Conservation (phyloP, 768 basidiomycete genomes). For the Phanerodontia chrysosporium region DNA sequence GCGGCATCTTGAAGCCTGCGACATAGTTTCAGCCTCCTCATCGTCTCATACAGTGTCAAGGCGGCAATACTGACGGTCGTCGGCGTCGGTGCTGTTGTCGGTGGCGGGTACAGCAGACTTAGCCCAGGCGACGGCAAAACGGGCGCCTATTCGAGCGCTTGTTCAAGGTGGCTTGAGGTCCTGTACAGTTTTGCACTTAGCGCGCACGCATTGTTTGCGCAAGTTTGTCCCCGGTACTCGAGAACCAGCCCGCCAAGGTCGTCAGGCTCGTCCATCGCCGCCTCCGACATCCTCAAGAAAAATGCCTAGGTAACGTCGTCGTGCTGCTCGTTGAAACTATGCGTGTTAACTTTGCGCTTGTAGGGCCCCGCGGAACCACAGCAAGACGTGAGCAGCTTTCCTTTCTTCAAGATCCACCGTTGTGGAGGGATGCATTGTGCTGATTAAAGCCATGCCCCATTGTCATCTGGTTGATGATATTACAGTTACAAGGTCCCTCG, state of each 20-base stretch:
- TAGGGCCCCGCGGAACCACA: slow-evolving; percentile 90
- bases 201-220: slow-evolving; percentile 33
- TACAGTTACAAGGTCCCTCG: slow-evolving; percentile 97
- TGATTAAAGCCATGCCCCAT: slow-evolving; percentile 66
- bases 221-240: slow-evolving; percentile 28
- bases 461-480: slow-evolving; percentile 37
- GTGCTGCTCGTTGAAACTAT: slow-evolving; percentile 6
- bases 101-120: slow-evolving; percentile 34
- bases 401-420: slow-evolving; percentile 61
- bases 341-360: slow-evolving; percentile 31
- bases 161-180: slow-evolving; percentile 30
- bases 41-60: slow-evolving; percentile 15
- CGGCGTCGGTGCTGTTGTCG: slow-evolving; percentile 45
- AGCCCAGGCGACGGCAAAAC: slow-evolving; percentile 23
- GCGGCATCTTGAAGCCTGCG: slow-evolving; percentile 85
- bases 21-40: slow-evolving; percentile 8
- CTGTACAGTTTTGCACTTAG: slow-evolving; percentile 61
- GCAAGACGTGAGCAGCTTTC: slow-evolving; percentile 81
- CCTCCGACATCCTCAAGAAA: slow-evolving; percentile 51
- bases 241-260: slow-evolving; percentile 16
- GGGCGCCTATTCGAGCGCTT: slow-evolving; percentile 63
- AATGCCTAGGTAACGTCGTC: slow-evolving; percentile 77
- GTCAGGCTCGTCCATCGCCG: slow-evolving; percentile 24
- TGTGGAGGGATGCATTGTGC: slow-evolving; percentile 60
- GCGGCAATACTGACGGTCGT: slow-evolving; percentile 39